Conservation (phyloP, 176 grass and related monocot genomes). For the Pontederia paniculata region DNA sequence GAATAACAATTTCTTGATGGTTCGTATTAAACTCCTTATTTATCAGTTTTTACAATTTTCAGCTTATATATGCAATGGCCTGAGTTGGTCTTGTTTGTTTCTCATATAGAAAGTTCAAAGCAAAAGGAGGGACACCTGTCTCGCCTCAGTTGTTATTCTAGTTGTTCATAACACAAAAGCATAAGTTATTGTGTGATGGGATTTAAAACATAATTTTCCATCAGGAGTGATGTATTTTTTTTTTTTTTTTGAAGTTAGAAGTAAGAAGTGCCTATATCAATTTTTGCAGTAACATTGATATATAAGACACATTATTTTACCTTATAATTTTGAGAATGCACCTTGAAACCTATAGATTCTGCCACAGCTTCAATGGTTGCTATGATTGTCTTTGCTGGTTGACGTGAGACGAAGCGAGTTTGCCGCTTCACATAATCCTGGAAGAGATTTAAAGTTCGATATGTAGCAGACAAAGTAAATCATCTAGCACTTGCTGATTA, state of each 20-base stretch:
- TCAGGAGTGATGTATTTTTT: neutral
- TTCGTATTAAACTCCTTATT: no score
- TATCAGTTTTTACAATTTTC: no score
- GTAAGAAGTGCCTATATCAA: neutral
- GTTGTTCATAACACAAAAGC: no score
- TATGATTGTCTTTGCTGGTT: slow-evolving; percentile 60
- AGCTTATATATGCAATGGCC: no score
- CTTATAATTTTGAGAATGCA: slow-evolving; percentile 92
- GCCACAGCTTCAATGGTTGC: slow-evolving; percentile 61
- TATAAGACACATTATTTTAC: slow-evolving; percentile 26
- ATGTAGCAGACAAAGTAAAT: neutral
- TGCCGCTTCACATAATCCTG: slow-evolving; percentile 85
- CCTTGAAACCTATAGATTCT: slow-evolving; percentile 68
- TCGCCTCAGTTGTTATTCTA: no score
- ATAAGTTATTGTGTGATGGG: no score
- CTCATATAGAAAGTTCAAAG: no score
- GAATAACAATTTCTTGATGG: no score
- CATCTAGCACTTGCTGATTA: no score
- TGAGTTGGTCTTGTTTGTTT: no score
- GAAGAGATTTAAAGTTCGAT: neutral
- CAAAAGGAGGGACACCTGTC: no score
- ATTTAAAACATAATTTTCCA: no score
- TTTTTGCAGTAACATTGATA: neutral
- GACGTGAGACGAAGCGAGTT: slow-evolving; percentile 88
- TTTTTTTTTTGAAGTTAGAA: neutral